Base-by-base conservation (phyloP, 495 filamentous ascomycete species). In the Paragyromitra xinjiangensis region DNA sequence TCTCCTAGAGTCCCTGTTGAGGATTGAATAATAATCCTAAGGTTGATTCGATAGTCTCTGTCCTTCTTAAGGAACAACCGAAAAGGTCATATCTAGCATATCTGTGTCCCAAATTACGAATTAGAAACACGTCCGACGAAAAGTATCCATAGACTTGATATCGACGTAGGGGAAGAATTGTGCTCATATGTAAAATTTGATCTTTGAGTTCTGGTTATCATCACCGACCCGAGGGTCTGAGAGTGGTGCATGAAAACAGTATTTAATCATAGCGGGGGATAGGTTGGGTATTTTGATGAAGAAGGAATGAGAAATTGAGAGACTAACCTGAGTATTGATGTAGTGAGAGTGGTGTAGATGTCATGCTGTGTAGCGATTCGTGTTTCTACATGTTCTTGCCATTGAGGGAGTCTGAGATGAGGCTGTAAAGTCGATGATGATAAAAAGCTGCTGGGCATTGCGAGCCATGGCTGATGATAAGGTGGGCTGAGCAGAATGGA, bases 211-310 rank as follows among this genome's bases (percentile, higher is more conserved):
- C 74, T 73, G 69, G 74, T 66, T 77, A 77, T 77, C 74, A 66
- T 77, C 74, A 77, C 74, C 61, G 74, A 61, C 69, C 69, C 61
- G 61, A 73, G 16, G 74, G 61, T 53, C 74, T 77, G 74, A 77
- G 74, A 77, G 74, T 77, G 74, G 74, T 77, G 74, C 74, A 77
- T 77, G 74, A 77, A 77, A 77, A 77, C 74, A 73, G 69, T 77
- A 34, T 77, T 77, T 77, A 77, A 77, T 77, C 74, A 58, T 77
- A 22, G 74, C 74, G 68, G 59, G 66, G 50, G 11, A 37, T 11
- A 2, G 14, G 45, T 29, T 26, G 29, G 6, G 55, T 6, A 40
- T 34, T 16, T 37, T 22, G 16, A 53, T 53, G 39, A 12, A 11
- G 22, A 19, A 6, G 34, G 16, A 22, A 19, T 40, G 34, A 50